Percentiles rank a stretch among this genome's conserved stretches.
Evolutionary conservation across 176 grass and related monocot species (phyloP).

Genomic region (Aegilops tauschii): DNA sequence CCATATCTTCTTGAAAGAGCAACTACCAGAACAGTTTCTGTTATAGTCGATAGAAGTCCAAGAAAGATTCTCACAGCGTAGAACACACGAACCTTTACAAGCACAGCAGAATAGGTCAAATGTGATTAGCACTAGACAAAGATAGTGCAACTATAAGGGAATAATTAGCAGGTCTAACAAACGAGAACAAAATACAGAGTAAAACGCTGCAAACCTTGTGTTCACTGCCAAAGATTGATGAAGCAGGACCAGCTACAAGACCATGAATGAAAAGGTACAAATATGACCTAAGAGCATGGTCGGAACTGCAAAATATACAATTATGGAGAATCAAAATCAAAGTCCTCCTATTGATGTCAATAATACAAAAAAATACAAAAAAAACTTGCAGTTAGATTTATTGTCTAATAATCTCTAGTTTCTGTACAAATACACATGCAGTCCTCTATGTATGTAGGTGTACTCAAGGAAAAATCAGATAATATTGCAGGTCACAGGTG

Average conservation of each 20-base stretch:
- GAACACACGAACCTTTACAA: conserved; percentile 77
- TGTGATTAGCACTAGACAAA: conserved; percentile 11
- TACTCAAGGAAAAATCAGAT: not conserved
- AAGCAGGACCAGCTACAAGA: conserved; percentile 84
- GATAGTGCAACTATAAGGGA: not conserved
- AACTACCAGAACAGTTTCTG: conserved; percentile 85
- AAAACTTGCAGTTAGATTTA: not conserved
- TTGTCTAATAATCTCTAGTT: not conserved
- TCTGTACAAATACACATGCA: conserved; percentile 1
- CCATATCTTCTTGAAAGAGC: conserved; percentile 92
- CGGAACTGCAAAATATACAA: conserved; percentile 62
- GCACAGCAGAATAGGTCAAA: conserved; percentile 21
- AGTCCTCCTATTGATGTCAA: conserved; percentile 6
- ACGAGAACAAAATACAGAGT: conserved; percentile 20
- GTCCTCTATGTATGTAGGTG: not conserved
- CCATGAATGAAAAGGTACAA: conserved; percentile 90
- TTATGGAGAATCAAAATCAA: conserved; percentile 22
- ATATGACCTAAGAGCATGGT: conserved; percentile 90
- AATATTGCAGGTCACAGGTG: not conserved
- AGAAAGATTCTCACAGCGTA: conserved; percentile 96
- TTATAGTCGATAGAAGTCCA: conserved; percentile 87
- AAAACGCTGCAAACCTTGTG: conserved; percentile 65
- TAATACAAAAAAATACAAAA: not conserved
- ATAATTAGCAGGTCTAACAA: not conserved
- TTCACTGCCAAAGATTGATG: conserved; percentile 62